Base-by-base conservation (phyloP, 345 rosid genomes). In the Eucalyptus polyanthemos region DNA sequence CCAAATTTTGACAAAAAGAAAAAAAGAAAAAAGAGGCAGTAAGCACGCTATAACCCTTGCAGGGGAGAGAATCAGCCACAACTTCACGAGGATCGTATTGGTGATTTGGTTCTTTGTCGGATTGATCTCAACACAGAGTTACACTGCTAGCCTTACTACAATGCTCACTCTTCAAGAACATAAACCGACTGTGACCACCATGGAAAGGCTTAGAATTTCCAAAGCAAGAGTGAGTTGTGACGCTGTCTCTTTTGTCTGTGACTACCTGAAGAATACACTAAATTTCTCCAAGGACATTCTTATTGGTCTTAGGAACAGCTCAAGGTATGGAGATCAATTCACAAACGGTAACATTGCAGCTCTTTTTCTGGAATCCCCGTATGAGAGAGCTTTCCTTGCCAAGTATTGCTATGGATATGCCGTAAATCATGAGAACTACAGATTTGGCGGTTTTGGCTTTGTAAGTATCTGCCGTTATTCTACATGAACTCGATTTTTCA, bases 401-500 rank as follows among this genome's bases (percentile, higher is more conserved):
- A 88, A 50, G 4, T 87, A 93, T 88, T 93, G 96, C 94, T 90
- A 91, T 34, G 40, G 56, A 29, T 94, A 87, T 90, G 40, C 80
- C 12, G 88, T 92, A 29, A 87, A 86, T 45, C 7, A 89, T 50
- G 56, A 89, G 40, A 40, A 88, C 40, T 87, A 85, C 88, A 93
- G 91, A 91, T 94, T 93, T 87, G 95, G 95, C 45, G 96, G 96
- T 67, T 54, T 95, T 14, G 95, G 92, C 90, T 94, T 94, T 76
- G 95, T 93, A 80, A 93, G 94, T 92, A 56, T 58, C 40, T 40
- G 34, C 16, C n/a, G 6, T 85, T 27, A 65, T 58, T 44, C 37
- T 27, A 42, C 81, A 37, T 37, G 40, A 34, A 72, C 45, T 72
- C 21, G 13, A 72, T 5, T 72, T 5, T 72, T 37, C 7, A 37